phyloP scores from a whole-genome alignment of 352 stramenopile species.

The Pythium aquatile region DNA sequence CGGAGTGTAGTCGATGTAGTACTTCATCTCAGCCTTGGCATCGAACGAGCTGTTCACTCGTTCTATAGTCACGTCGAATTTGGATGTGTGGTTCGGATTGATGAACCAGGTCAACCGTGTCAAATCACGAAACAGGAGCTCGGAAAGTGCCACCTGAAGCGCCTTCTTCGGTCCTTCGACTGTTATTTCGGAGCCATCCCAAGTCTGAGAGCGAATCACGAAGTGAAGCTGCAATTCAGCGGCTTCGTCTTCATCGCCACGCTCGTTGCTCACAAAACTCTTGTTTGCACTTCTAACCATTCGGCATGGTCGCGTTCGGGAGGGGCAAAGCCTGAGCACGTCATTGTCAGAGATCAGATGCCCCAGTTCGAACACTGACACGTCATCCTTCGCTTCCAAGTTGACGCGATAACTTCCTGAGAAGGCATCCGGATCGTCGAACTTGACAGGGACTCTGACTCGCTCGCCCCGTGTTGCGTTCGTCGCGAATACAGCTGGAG shows the following conservation, averaged over 20 bases:
- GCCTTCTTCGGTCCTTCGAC: conserved; percentile 42
- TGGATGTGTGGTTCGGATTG: conserved; percentile 21
- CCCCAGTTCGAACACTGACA: conserved; percentile 42
- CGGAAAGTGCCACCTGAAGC: conserved; percentile 33
- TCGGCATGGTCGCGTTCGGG: conserved; percentile 43
- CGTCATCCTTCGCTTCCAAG: conserved; percentile 38
- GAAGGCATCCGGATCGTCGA: conserved; percentile 52
- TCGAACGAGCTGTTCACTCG: conserved; percentile 24
- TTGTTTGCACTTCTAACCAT: conserved; percentile 35
- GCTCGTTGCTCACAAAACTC: conserved; percentile 29
- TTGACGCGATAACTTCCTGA: conserved; percentile 43
- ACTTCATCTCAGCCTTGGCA: conserved; percentile 24
- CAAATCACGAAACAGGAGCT: conserved; percentile 41
- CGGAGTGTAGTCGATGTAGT: conserved; percentile 31
- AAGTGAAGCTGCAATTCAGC: conserved; percentile 25
- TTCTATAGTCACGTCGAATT: conserved; percentile 49
- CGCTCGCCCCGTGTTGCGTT: conserved; percentile 24
- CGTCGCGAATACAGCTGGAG: conserved; percentile 38
- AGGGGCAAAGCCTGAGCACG: conserved; percentile 46
- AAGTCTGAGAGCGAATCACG: conserved; percentile 30
- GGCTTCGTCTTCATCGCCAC: conserved; percentile 16
- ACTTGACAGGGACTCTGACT: conserved; percentile 40
- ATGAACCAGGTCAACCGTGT: conserved; percentile 21
- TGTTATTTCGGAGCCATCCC: conserved; percentile 39
- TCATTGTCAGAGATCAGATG: conserved; percentile 49